Base-by-base conservation (phyloP, 2,329 filamentous ascomycete species). In the Ploettnerulaceae sp. region DNA sequence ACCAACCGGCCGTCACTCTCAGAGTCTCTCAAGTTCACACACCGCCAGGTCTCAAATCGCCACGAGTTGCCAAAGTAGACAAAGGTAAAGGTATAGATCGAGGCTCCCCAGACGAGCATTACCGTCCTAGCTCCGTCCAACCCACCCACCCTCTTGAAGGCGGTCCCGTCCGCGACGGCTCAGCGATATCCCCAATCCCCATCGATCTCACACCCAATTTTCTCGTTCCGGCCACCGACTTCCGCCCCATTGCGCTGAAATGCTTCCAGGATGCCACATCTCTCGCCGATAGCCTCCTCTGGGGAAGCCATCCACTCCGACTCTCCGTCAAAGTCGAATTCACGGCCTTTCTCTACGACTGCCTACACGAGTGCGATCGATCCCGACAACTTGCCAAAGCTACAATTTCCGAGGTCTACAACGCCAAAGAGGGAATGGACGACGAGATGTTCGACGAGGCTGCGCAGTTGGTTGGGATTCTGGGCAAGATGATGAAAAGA, bases 381-480 rank as follows among this genome's bases (percentile, higher is more conserved):
- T 89, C 88, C 41, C 77, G 90, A 24, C 77, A 78, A 44, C 67
- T 96, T 11, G 91, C 93, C 8, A 84, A 87, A 59, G 76, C 82
- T 28, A 88, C 90, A 3, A 93, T 97, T 51, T 77, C 86, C 32
- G 89, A 95, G 58, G 91, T 96, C 1, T 96, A 96, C 63, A 85
- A 89, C 47, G 89, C 89, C 1, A 82, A 85, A 43, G 90, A 96
- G 66, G 88, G 87, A 15, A 91, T 97, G 81, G 88, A 94, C 49
- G 90, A 97, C 61, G 89, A 94, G 56, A 94, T 93, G 72, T 98
- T 96, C 63, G 81, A 86, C 55, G 93, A 97, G 65, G 89, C 90
- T 0, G 89, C 89, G 48, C 86, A 91, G 60, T 75, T 96, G 9
- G 90, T 97, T 7, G 84, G 86, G 1, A 82, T 93, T 0, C 67